phyloP scores from a whole-genome alignment of 257 asterid species.

The Jasminum sambac region DNA sequence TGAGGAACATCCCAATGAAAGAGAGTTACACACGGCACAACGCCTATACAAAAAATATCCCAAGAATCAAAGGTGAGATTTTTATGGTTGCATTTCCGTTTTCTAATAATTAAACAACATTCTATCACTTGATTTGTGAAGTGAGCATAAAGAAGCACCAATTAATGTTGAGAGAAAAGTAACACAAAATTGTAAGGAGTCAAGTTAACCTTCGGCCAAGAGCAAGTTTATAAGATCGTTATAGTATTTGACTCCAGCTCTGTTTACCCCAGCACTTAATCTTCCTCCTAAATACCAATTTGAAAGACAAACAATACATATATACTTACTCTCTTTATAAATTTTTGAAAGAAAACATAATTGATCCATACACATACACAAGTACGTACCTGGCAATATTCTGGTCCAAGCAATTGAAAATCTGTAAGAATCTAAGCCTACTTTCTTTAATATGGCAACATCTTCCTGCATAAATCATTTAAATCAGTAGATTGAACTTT shows the following conservation, averaged over 20 bases:
- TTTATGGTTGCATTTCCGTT: not conserved
- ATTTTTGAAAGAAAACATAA: no score
- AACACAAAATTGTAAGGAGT: no score
- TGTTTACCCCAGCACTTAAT: constrained; percentile 24
- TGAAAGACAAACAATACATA: no score
- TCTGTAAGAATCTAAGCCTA: constrained; percentile 22
- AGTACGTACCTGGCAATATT: no score
- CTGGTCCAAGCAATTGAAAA: constrained; percentile 28
- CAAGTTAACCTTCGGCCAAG: constrained; percentile 21
- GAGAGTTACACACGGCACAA: constrained; percentile 33
- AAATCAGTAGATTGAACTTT: no score
- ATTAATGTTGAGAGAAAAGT: not conserved
- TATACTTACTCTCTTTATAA: no score
- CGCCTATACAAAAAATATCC: constrained; percentile 12
- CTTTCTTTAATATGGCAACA: constrained; percentile 11
- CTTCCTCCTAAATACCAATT: constrained; percentile 17
- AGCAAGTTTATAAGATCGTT: constrained; percentile 29
- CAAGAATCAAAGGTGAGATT: not conserved
- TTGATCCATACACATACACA: no score
- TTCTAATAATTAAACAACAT: no score
- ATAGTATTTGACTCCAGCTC: constrained; percentile 20
- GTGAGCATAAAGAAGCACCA: no score
- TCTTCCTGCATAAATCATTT: constrained; percentile 19
- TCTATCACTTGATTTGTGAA: no score
- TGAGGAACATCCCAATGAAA: constrained; percentile 25